Percentiles rank a stretch among this genome's conserved stretches.
Conservation (phyloP, 1,139 yeast species). For the Candida pseudoviswanathii region DNA sequence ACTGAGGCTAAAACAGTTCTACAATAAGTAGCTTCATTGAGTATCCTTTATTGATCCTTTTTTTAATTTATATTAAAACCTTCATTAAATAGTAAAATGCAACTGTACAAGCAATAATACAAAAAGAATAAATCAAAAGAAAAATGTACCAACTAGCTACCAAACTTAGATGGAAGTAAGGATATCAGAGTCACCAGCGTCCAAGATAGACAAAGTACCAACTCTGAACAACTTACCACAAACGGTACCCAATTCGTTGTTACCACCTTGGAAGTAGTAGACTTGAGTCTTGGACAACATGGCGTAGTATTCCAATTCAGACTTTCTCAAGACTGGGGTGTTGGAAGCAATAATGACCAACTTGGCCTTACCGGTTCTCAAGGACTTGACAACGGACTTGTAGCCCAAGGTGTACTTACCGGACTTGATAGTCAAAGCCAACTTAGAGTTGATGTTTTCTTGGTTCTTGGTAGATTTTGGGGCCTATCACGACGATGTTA, state of each 20-base stretch:
- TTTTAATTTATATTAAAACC: constrained; percentile 3
- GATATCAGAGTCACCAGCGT: constrained; percentile 99
- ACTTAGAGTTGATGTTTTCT: constrained; percentile 97
- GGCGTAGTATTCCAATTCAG: constrained; percentile 99
- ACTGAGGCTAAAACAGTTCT: constrained; percentile 21
- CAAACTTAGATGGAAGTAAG: constrained; percentile 52
- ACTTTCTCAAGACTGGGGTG: constrained; percentile 99
- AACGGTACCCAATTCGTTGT: constrained; percentile 99
- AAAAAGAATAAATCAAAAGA: not conserved
- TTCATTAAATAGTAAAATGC: constrained; percentile 10
- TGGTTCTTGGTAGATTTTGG: constrained; percentile 80
- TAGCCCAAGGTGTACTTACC: constrained; percentile 99
- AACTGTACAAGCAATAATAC: constrained; percentile 13
- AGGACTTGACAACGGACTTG: constrained; percentile 98
- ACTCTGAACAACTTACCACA: constrained; percentile 99
- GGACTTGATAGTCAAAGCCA: constrained; percentile 97
- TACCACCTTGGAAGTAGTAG: constrained; percentile 99
- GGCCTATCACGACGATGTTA: constrained; percentile 57
- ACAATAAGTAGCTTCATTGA: constrained; percentile 14
- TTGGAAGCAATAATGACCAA: constrained; percentile 97
- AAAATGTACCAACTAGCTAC: constrained; percentile 12
- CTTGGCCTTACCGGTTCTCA: constrained; percentile 99
- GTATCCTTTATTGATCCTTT: not conserved
- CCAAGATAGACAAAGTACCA: constrained; percentile 93
- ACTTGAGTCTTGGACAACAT: constrained; percentile 99